Evolutionary conservation across 257 asterid species (phyloP), one percentile per base, ranked within the genome.

Genomic region (Jasminum sambac): DNA sequence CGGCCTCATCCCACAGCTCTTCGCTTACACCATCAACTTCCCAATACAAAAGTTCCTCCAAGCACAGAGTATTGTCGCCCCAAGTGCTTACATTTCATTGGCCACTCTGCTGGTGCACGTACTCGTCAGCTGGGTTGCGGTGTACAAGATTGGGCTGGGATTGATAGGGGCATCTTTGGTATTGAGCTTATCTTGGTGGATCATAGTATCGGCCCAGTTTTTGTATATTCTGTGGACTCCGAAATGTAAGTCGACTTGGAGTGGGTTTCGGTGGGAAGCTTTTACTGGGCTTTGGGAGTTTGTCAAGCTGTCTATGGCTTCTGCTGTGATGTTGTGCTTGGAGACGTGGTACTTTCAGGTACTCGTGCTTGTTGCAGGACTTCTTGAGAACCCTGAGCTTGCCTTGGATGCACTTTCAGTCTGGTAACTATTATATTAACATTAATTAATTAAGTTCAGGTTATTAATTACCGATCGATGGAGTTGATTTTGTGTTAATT

Each of bases 311-410:
- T 86, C 92, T 11, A 68, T 83, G 3, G 89, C 88, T 0, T 86
- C 92, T 13, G 92, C 89, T 34, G 89, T 86, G 67, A 86, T 86
- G 92, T 81, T 86, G 74, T 86, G 92, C 83, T 76, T 86, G 71
- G 92, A 86, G 75, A 78, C 86, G 57, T 86, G 92, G 92, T 86
- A 86, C 78, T 80, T 86, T 40, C 92, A 86, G 82, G 83, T 75
- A 67, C 83, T 84, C 19, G 82, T 84, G 63, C 40, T 86, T 25
- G 12, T 86, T 19, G 86, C 88, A 0, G 92, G 92, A 0, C 55
- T 86, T 77, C 82, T 86, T 5, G 73, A 82, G 11, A 79, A 86
- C 61, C 92, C 92, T 16, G 77, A 86, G 55, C 78, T 84, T n/a
- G 61, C 87, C 14, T 50, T 86, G 66, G 81, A 80, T 57, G 87